Evolutionary conservation across 2,329 filamentous ascomycete genomes (phyloP).

Genomic region (Fusarium virguliforme): DNA sequence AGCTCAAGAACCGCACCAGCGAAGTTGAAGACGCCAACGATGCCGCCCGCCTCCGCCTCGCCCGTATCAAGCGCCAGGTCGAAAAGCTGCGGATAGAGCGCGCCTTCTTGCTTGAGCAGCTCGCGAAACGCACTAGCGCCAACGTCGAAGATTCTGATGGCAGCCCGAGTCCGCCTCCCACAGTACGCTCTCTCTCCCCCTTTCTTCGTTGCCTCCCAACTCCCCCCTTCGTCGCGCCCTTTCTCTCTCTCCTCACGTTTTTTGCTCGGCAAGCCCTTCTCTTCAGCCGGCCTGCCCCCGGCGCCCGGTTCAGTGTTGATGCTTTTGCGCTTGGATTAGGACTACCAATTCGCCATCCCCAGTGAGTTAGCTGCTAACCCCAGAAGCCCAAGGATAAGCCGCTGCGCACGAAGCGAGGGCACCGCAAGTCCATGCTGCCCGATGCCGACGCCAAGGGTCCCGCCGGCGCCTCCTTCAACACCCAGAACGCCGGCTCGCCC

Average conservation of each 20-base stretch:
- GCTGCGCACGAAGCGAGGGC: conserved; percentile 80
- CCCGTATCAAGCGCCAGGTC: conserved; percentile 85
- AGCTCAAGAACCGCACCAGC: conserved; percentile 90
- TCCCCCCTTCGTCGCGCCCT: background rate
- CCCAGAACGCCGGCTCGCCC: conserved; percentile 64
- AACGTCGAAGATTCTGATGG: conserved; percentile 85
- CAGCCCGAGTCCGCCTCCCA: conserved; percentile 84
- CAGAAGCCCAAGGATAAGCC: conserved; percentile 83
- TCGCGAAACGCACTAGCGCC: conserved; percentile 81
- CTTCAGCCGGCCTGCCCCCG: conserved; percentile 39
- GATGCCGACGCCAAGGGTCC: conserved; percentile 62
- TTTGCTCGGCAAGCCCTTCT: conserved; percentile 40
- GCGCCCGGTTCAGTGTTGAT: conserved; percentile 54
- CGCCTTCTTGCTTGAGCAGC: conserved; percentile 80
- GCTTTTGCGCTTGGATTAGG: conserved; percentile 56
- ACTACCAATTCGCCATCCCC: conserved; percentile 53
- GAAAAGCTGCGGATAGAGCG: conserved; percentile 93
- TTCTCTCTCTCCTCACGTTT: conserved; percentile 18
- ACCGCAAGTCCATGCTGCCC: conserved; percentile 72
- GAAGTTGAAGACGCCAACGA: conserved; percentile 96
- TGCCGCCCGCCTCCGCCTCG: conserved; percentile 82
- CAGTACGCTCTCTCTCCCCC: conserved; percentile 66
- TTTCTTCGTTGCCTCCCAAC: background rate
- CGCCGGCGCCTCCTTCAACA: conserved; percentile 61
- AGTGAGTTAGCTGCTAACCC: conserved; percentile 57